A percentile compares a stretch with the other conserved stretches of the same genome.
These are phyloP conservation scores for Auricularia heimuer DNA, from an alignment of 768 basidiomycete species.

Conservation along the genomic window DNA sequence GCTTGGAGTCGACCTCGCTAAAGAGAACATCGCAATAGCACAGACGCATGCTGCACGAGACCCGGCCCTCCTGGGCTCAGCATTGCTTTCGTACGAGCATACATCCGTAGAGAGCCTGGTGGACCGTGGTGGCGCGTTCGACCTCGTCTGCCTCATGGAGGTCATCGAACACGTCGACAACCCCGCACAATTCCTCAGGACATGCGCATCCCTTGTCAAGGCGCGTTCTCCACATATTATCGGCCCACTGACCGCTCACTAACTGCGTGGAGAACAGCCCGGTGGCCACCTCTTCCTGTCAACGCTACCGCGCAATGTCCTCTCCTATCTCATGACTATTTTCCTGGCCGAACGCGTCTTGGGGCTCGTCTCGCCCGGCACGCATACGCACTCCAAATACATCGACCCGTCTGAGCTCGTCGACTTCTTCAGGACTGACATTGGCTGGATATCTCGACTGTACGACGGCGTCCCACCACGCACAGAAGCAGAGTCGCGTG, in stretches of 20 bases:
- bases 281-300: slow-evolving; percentile 94
- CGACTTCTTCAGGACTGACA: slow-evolving; percentile 63
- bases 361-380: slow-evolving; percentile 71
- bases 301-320: slow-evolving; percentile 80
- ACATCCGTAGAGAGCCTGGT: slow-evolving; percentile 68
- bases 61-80: slow-evolving; percentile 38
- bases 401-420: slow-evolving; percentile 80
- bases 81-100: slow-evolving; percentile 53
- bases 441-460: slow-evolving; percentile 48
- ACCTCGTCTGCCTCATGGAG: slow-evolving; percentile 95
- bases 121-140: slow-evolving; percentile 45
- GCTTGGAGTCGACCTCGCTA: slow-evolving; percentile 85
- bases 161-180: slow-evolving; percentile 97
- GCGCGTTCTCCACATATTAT: slow-evolving; percentile 31
- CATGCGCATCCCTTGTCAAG: slow-evolving; percentile 80
- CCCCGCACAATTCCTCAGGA: slow-evolving; percentile 70
- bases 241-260: neutral
- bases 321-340: slow-evolving; percentile 62
- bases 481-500: slow-evolving; percentile 68
- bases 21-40: slow-evolving; percentile 79
- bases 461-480: slow-evolving; percentile 44
- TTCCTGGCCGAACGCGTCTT: slow-evolving; percentile 75
- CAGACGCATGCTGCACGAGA: slow-evolving; percentile 72
- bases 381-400: slow-evolving; percentile 88
- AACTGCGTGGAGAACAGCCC: slow-evolving; percentile 43